Conservation (phyloP, 2,329 filamentous ascomycete genomes). For the Penicillium sp. region DNA sequence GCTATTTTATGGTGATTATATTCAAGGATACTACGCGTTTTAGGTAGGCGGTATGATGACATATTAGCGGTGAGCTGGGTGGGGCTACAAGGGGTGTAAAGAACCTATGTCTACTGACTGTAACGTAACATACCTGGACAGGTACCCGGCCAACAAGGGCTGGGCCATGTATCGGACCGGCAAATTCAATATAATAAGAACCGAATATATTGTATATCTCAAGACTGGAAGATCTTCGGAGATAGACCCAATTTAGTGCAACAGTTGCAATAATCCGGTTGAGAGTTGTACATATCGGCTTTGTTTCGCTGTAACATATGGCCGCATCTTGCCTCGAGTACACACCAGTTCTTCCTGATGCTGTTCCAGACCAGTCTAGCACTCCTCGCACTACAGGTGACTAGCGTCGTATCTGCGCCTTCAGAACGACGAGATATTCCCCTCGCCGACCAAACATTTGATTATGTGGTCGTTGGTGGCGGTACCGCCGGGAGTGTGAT, state of each 20-base stretch:
- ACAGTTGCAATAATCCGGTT: background rate
- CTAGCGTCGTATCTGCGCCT: background rate
- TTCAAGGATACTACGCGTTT: no score
- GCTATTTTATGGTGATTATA: no score
- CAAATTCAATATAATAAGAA: background rate
- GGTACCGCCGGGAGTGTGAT: slow-evolving; percentile 28
- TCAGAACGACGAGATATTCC: background rate
- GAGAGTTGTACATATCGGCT: background rate
- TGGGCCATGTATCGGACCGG: background rate
- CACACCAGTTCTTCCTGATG: slow-evolving; percentile 1
- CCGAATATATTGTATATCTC: background rate
- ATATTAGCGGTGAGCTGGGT: no score
- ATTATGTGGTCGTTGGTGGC: slow-evolving; percentile 31
- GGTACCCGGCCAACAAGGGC: background rate
- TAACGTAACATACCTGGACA: background rate
- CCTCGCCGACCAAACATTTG: slow-evolving; percentile 17
- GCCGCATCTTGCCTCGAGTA: background rate
- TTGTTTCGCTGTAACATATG: background rate
- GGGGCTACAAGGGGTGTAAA: no score
- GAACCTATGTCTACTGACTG: no score
- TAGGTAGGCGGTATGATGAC: no score
- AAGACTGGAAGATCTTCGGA: background rate
- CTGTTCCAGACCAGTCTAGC: background rate
- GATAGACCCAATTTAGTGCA: background rate
- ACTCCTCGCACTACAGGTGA: slow-evolving; percentile 12